phyloP scores from a whole-genome alignment of 441 rosid species.

The Croton laevigatus region DNA sequence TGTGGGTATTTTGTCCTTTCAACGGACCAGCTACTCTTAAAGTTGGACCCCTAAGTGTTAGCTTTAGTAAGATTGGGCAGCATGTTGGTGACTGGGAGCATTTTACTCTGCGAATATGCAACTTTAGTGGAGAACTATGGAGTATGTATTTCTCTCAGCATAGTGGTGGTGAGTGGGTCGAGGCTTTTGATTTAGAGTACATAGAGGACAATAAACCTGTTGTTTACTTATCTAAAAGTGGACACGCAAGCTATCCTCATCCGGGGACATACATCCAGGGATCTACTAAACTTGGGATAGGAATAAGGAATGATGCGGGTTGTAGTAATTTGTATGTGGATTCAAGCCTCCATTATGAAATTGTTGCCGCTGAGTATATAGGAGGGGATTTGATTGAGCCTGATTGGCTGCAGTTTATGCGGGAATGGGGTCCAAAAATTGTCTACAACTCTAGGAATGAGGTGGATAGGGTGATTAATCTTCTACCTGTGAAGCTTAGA shows the following conservation, averaged over 20 bases:
- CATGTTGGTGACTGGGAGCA: conserved; percentile 95
- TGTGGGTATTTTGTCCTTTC: conserved; percentile 91
- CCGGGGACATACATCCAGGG: conserved; percentile 74
- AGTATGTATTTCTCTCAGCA: conserved; percentile 84
- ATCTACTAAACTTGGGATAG: conserved; percentile 57
- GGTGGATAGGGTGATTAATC: conserved; percentile 49
- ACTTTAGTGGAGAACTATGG: conserved; percentile 71
- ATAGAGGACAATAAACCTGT: conserved; percentile 56
- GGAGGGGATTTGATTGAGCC: conserved; percentile 54
- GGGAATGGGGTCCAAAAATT: conserved; percentile 82
- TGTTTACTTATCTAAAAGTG: conserved; percentile 60
- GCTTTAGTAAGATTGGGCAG: conserved; percentile 65
- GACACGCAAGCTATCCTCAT: conserved; percentile 77
- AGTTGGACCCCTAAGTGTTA: conserved; percentile 42
- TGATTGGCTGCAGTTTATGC: conserved; percentile 77
- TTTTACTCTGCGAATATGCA: conserved; percentile 75
- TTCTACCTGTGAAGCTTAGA: conserved; percentile 47
- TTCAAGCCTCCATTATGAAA: conserved; percentile 62
- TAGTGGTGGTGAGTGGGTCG: conserved; percentile 82
- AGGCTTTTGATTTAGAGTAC: conserved; percentile 64
- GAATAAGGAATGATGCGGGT: conserved; percentile 70
- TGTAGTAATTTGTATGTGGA: conserved; percentile 45
- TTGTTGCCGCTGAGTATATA: conserved; percentile 69
- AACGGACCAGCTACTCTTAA: conserved; percentile 83
- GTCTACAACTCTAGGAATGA: conserved; percentile 58